Base-by-base conservation (phyloP, 1,284 basidiomycete species). In the Rugosomyces carneus region DNA sequence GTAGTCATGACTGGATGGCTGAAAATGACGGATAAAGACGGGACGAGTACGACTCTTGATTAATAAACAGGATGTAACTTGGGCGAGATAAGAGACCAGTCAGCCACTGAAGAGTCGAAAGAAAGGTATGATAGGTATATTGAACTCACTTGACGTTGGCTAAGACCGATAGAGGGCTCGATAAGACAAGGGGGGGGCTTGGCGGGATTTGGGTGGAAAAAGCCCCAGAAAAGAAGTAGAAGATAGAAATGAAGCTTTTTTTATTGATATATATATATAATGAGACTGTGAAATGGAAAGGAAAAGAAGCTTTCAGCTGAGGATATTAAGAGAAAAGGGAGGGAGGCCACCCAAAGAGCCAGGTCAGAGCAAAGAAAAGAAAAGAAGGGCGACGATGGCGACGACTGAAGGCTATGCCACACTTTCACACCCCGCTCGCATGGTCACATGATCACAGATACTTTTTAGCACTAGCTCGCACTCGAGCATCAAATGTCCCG, bases 391-490 rank as follows among this genome's bases (percentile, higher is more conserved):
- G 43, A 46, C n/a, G n/a, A n/a, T n/a, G 10, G 53, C 53, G 52
- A 26, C 51, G 49, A 40, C 42, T 3, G 8, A 15, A 43, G 49
- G 50, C 48, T 39, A 47, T 40, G 44, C 42, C 35, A 31, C 15
- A 13, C 8, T 42, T 48, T 49, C 47, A 49, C 34, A 49, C 45
- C 45, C 45, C 51, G 29, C 32, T 8, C 31, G n/a, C 31, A n/a
- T n/a, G n/a, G n/a, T 20, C 49, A 47, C 47, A 29, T 50, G 43
- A 18, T 42, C 68, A 93, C 59, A 96, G 67, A 63, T 90, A 72
- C 67, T 87, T 89, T 67, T 85, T 89, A 45, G 93, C 93, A 64
- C 84, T 88, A n/a, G 83, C 80, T 52, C 89, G 74, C 1, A 97
- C 84, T 39, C 88, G 76, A 2, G 71, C 70, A 60, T 97, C 93